Evolutionary conservation across 1,139 yeast species (phyloP).

Genomic region (Hemisphaericaspora lyxosophila): DNA sequence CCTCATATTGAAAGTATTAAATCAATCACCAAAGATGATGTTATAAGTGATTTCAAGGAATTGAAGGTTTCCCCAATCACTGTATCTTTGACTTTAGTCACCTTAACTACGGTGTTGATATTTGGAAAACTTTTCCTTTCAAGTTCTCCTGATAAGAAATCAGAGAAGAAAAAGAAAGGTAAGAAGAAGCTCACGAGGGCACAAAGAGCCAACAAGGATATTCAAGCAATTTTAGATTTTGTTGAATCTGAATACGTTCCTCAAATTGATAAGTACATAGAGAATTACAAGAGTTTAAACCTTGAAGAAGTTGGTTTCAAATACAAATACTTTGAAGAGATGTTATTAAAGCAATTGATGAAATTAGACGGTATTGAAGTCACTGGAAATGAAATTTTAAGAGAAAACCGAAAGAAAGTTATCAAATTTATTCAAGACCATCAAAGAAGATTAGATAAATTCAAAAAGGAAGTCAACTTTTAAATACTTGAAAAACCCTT

Average conservation of each 20-base stretch:
- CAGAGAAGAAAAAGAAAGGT: constrained; percentile 21
- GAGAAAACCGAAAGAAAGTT: constrained; percentile 57
- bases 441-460: constrained; percentile 57
- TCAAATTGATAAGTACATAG: constrained; percentile 42
- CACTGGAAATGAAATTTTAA: constrained; percentile 47
- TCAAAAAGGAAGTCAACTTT: constrained; percentile 37
- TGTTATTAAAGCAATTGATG: constrained; percentile 63
- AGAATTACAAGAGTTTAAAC: constrained; percentile 31
- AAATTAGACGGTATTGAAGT: constrained; percentile 66
- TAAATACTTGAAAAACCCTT: constrained; percentile 3
- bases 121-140: constrained; percentile 19
- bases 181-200: constrained; percentile 44
- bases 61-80: constrained; percentile 37
- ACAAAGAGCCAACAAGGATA: constrained; percentile 43
- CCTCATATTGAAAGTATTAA: constrained; percentile 11
- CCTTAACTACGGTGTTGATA: constrained; percentile 28
- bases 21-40: constrained; percentile 20
- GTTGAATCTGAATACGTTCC: constrained; percentile 47
- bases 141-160: constrained; percentile 5
- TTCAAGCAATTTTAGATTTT: constrained; percentile 41
- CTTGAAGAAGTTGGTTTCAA: constrained; percentile 47
- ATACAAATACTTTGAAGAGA: constrained; percentile 62
- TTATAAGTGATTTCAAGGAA: constrained; percentile 30
- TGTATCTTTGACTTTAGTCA: constrained; percentile 32
- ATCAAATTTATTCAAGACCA: constrained; percentile 61